Base-by-base conservation (phyloP, 1,284 basidiomycete species). In the Ganoderma sinense region DNA sequence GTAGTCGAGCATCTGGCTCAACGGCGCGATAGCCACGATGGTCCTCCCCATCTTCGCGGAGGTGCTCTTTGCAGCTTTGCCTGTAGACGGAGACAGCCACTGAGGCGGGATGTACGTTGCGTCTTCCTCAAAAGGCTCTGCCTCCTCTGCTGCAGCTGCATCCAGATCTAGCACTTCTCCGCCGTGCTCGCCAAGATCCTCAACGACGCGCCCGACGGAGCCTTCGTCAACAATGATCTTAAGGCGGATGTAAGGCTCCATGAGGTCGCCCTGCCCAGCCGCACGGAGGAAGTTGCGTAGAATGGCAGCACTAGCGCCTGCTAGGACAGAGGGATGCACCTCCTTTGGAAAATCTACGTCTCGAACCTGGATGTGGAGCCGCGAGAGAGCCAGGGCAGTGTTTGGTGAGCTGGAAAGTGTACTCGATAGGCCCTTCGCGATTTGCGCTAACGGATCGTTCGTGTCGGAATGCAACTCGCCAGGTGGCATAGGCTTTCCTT, bases 1-100 rank as follows among this genome's bases (percentile, higher is more conserved):
- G 77, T 94, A 97, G 77, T 95, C 91, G 33, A 97, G 84, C 87
- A 96, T 90, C 74, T 87, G 88, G 72, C 91, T 92, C 31, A 97
- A 84, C 4, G 95, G 95, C 11, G 92, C 94, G 33, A 90, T 75
- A 3, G 93, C 91, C 70, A 89, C 81, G 26, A 95, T 82, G n/a
- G 88, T 85, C 31, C 90, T 87, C 75, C 87, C 91, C 67, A 85
- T 78, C 65, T 82, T 82, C 1, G 82, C 72, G 18, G 77, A 73
- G 33, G 78, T 78, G 67, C 77, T 69, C 4, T 76, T 74, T 7
- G 77, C 74, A 23, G 81, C 75, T n/a, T 82, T 79, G 51, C 83
- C 83, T 0, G 92, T 82, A 1, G 86, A 92, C 14, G 94, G 94
- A 0, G 92, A 94, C 51, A 94, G 79, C 84, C 86, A 88, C 60